Conservation (phyloP, 73 alveolate genomes). For the Effrenium voratum region DNA sequence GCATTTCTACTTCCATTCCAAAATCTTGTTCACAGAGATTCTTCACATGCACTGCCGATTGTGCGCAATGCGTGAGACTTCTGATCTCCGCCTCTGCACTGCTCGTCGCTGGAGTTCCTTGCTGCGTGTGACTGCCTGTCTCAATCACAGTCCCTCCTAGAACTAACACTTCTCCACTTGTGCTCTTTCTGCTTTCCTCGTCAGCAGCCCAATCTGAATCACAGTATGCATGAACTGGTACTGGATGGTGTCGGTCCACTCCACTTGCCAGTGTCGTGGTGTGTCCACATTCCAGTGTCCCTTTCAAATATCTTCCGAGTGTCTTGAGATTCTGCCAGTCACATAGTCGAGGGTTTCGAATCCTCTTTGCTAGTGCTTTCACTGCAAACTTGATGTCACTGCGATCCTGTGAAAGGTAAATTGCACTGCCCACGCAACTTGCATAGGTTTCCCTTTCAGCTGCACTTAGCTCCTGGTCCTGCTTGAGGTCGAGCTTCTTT, state of each 20-base stretch:
- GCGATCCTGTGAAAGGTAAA: background rate
- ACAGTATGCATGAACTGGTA: background rate
- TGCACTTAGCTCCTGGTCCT: background rate
- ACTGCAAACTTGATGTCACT: conserved; percentile 13
- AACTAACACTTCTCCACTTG: background rate
- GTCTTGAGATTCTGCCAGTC: background rate
- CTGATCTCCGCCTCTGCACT: conserved; percentile 6
- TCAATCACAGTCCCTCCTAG: conserved; percentile 22
- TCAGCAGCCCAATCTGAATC: conserved; percentile 33
- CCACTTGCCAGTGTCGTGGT: background rate
- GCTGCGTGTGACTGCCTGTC: background rate
- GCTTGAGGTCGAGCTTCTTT: background rate
- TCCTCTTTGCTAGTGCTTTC: conserved; percentile 21
- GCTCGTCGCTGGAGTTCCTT: conserved; percentile 30
- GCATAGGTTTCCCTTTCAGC: background rate
- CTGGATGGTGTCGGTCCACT: background rate
- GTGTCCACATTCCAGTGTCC: conserved; percentile 3
- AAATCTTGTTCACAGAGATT: background rate
- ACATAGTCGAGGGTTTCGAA: background rate
- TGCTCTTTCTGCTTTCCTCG: background rate
- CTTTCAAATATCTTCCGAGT: conserved; percentile 4
- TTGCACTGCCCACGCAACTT: conserved; percentile 47
- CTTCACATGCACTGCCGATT: background rate
- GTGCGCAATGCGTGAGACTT: background rate
- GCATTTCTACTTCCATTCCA: background rate